Conservation (phyloP, 164 flowering plant species). For the Umbellularia californica region DNA sequence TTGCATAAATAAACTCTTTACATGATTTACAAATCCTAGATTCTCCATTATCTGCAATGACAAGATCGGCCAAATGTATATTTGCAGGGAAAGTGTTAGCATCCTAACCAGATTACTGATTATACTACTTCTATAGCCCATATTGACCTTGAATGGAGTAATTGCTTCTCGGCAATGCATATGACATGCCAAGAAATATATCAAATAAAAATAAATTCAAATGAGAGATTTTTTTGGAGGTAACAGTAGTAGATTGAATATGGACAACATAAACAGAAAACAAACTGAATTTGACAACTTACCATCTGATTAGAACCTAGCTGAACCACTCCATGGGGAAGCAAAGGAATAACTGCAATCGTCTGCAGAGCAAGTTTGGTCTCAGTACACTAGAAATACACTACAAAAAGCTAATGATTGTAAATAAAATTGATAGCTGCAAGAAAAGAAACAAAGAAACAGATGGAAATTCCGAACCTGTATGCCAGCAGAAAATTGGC, state of each 20-base stretch:
- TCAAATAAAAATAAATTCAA: no score
- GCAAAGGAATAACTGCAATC: constrained; percentile 58
- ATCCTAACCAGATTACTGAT: no score
- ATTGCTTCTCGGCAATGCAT: no score
- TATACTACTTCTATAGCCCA: no score
- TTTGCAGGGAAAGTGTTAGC: no score
- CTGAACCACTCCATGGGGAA: constrained; percentile 58
- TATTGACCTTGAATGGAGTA: no score
- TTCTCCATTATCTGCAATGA: constrained; percentile 70
- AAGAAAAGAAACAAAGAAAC: neutral
- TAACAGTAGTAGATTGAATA: no score
- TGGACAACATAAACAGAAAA: neutral
- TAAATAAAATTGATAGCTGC: neutral
- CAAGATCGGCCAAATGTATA: neutral
- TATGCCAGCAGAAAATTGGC: constrained; percentile 57
- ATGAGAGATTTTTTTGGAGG: no score
- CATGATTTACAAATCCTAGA: constrained; percentile 54
- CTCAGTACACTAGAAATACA: constrained; percentile 1
- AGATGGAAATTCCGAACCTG: constrained; percentile 38
- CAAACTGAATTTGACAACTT: neutral
- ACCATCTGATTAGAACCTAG: constrained; percentile 83
- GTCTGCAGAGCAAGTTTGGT: constrained; percentile 52
- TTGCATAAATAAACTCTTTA: constrained; percentile 59
- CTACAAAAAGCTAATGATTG: neutral
- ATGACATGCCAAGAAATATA: no score